Evolutionary conservation across 2,329 filamentous ascomycete genomes (phyloP).

Genomic region (Capronia americana): DNA sequence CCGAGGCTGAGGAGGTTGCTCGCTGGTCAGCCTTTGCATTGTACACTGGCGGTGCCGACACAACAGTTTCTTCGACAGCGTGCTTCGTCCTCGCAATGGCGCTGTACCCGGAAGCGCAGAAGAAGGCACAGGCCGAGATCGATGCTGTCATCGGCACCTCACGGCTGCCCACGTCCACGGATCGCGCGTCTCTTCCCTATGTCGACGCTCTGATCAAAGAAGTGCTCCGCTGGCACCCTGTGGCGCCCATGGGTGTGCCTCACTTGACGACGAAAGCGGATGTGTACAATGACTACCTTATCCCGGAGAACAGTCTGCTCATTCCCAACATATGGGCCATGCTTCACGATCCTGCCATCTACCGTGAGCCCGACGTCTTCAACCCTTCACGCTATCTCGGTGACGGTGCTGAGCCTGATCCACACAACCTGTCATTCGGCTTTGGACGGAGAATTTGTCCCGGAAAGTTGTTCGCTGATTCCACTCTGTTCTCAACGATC

Average conservation of each 20-base stretch:
- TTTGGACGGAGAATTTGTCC: conserved; percentile 61
- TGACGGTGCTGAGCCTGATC: conserved; percentile 48
- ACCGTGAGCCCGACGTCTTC: conserved; percentile 49
- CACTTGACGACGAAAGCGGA: conserved; percentile 52
- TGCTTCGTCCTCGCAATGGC: conserved; percentile 60
- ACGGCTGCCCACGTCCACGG: conserved; percentile 46
- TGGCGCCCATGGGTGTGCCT: conserved; percentile 45
- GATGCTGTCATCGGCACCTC: conserved; percentile 50
- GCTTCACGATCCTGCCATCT: conserved; percentile 46
- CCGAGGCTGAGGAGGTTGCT: conserved; percentile 45
- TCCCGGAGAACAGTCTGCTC: conserved; percentile 53
- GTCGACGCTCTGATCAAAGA: conserved; percentile 51
- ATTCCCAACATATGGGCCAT: conserved; percentile 38
- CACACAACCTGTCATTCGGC: conserved; percentile 60
- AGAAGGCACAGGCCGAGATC: conserved; percentile 53
- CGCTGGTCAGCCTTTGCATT: conserved; percentile 54
- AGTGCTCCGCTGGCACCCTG: conserved; percentile 46
- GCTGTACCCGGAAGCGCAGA: conserved; percentile 58
- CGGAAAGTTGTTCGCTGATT: conserved; percentile 44
- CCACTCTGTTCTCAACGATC: conserved; percentile 60
- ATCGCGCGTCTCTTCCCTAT: conserved; percentile 48
- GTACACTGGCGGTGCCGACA: conserved; percentile 53
- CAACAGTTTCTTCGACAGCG: conserved; percentile 51
- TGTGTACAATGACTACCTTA: conserved; percentile 56
- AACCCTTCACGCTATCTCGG: conserved; percentile 52